A percentile compares a stretch with the other conserved stretches of the same genome.
Conservation (phyloP, 805 yeast genomes). For the Yamadazyma ubonensis region DNA sequence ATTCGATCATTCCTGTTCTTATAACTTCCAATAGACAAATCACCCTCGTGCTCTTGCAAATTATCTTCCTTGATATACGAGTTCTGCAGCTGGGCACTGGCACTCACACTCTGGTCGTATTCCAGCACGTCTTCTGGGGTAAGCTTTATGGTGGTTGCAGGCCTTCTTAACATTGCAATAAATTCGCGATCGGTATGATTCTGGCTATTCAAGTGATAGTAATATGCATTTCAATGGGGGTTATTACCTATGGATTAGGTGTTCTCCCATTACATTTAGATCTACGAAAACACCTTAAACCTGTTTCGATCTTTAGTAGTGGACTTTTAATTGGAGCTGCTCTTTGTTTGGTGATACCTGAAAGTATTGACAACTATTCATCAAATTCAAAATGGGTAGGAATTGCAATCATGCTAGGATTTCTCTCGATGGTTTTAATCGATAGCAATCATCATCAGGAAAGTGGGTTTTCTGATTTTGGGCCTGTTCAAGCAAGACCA, state of each 20-base stretch:
- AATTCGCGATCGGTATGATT: constrained; percentile 3
- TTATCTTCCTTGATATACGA: constrained; percentile 12
- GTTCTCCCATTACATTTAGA: constrained; percentile 14
- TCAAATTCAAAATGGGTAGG: constrained; percentile 14
- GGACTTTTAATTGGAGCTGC: constrained; percentile 18
- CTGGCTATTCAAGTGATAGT: constrained; percentile 10
- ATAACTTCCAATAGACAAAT: constrained; percentile 16
- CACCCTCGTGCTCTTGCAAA: constrained; percentile 15
- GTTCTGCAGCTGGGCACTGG: constrained; percentile 2
- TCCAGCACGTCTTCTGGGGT: constrained; percentile 66
- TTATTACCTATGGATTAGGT: constrained; percentile 15
- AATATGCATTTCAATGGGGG: constrained; percentile 14
- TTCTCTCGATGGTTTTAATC: constrained; percentile 7
- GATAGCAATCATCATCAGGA: constrained; percentile 3
- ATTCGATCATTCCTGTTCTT: constrained; percentile 23
- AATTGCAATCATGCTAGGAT: constrained; percentile 14
- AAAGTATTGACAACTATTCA: constrained; percentile 13
- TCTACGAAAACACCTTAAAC: constrained; percentile 5
- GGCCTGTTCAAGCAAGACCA: background rate
- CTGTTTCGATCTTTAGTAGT: constrained; percentile 10
- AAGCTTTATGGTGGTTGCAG: constrained; percentile 64
- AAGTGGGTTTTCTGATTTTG: constrained; percentile 3
- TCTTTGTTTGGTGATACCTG: constrained; percentile 16
- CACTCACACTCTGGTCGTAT: constrained; percentile 29
- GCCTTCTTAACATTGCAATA: constrained; percentile 62